Evolutionary conservation across 306 rosid genomes (phyloP).

Genomic region (Chamaecrista fasciculata): DNA sequence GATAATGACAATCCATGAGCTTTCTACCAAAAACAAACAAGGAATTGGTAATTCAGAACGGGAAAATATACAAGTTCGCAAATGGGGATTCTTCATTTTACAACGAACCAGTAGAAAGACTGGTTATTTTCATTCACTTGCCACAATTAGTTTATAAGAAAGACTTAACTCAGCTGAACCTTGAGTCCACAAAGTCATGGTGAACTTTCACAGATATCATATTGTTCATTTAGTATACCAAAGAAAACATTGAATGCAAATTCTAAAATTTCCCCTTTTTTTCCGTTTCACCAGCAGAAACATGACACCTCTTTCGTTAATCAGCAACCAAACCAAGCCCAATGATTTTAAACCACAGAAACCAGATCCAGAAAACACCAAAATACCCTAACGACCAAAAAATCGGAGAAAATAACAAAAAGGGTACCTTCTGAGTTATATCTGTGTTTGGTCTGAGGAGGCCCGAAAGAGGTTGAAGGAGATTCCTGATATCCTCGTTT

Average conservation of each 20-base stretch:
- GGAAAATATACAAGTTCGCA: slow-evolving; percentile 7
- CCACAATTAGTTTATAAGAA: not conserved
- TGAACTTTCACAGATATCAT: slow-evolving; percentile 4
- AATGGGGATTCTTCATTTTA: slow-evolving; percentile 21
- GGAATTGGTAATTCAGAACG: slow-evolving; percentile 1
- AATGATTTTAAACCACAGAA: slow-evolving; percentile 26
- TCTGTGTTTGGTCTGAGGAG: slow-evolving; percentile 79
- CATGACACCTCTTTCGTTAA: not conserved
- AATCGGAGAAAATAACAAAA: slow-evolving; percentile 29
- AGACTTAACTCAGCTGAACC: not conserved
- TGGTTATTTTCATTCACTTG: not conserved
- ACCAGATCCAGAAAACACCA: slow-evolving; percentile 36
- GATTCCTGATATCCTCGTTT: slow-evolving; percentile 82
- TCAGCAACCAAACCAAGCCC: slow-evolving; percentile 28
- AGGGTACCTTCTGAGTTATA: slow-evolving; percentile 71
- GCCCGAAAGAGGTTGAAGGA: slow-evolving; percentile 67
- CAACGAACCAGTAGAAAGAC: not conserved
- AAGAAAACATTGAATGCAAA: slow-evolving; percentile 3
- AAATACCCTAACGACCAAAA: slow-evolving; percentile 20
- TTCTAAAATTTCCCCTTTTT: not conserved
- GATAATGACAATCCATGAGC: slow-evolving; percentile 12
- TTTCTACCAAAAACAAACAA: slow-evolving; percentile 8
- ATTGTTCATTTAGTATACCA: not conserved
- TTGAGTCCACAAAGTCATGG: not conserved
- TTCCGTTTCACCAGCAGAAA: slow-evolving; percentile 11